Base-by-base conservation (phyloP, 2,329 filamentous ascomycete genomes). In the Penicillium fuscoglaucum region DNA sequence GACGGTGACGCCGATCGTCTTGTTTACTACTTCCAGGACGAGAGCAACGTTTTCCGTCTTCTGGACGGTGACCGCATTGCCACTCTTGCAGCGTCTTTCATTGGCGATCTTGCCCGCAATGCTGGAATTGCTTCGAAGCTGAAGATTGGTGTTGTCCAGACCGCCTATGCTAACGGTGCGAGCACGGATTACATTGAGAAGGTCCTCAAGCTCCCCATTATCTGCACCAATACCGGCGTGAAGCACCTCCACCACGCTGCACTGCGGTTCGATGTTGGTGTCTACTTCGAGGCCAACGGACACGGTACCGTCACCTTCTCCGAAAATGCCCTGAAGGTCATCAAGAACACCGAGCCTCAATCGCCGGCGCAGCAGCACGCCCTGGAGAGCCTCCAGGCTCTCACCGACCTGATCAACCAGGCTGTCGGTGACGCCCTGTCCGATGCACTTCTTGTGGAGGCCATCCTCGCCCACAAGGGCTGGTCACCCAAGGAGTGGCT, bases 201-300 rank as follows among this genome's bases (percentile, higher is more conserved):
- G 74, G 89, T 90, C 64, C 84, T 98, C 56, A 89, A 90, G 70
- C 86, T 99, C 43, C 93, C 93, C 49, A 91, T 96, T 24, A 88
- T 96, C 59, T 96, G 90, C 83, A 98, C 95, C 1, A 88, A 91
- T 15, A 99, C 95, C 0, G 95, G 95, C 65, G 95, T 99, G 61
- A 99, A 99, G 82, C 90, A 97, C 78, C 84, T 99, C 62, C 95
- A 99, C 78, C 95, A 98, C 72, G 95, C 91, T n/a, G 95, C 95
- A 40, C 87, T 90, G 70, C 90, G 93, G 65, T 96, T 96, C 68
- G 95, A 99, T 70, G 88, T 98, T 55, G 95, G 95, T 57, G 91
- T 98, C 52, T 99, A 99, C 80, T 99, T 99, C 70, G 95, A 99
- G 80, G 95, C 95, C 64, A 99, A 99, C 73, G 95, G 95, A 31